Evolutionary conservation across 2,329 filamentous ascomycete species (phyloP).

Genomic region (Diaporthe sp.): DNA sequence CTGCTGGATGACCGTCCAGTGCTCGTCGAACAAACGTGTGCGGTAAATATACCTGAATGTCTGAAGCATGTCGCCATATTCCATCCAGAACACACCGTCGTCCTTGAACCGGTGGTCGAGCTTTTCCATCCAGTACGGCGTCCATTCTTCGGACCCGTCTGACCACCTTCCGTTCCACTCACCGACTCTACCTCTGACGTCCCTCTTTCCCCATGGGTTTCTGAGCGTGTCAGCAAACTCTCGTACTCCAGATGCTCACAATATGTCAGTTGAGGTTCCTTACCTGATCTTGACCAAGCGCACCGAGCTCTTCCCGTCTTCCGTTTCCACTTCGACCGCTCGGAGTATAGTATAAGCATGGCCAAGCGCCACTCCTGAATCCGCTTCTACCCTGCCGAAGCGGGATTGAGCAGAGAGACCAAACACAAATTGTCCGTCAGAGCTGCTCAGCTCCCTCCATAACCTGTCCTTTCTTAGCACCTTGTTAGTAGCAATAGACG

Average conservation of each 20-base stretch:
- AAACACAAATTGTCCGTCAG: constrained; percentile 78
- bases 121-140: constrained; percentile 77
- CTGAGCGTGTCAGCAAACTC: constrained; percentile 52
- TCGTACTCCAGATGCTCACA: background rate
- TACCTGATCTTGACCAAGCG: constrained; percentile 62
- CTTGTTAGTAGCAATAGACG: constrained; percentile 67
- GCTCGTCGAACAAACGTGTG: constrained; percentile 61
- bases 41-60: constrained; percentile 61
- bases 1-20: constrained; percentile 60
- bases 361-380: constrained; percentile 58
- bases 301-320: constrained; percentile 54
- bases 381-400: constrained; percentile 47
- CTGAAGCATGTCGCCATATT: constrained; percentile 59
- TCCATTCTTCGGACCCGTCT: constrained; percentile 82
- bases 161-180: constrained; percentile 83
- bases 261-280: constrained; percentile 1
- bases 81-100: constrained; percentile 70
- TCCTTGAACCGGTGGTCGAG: constrained; percentile 77
- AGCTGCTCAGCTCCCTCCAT: constrained; percentile 77
- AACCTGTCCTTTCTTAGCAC: constrained; percentile 77
- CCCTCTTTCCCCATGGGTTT: constrained; percentile 79
- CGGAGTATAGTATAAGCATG: constrained; percentile 68
- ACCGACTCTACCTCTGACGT: constrained; percentile 51
- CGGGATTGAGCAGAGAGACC: constrained; percentile 53
- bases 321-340: constrained; percentile 59